Evolutionary conservation across 495 filamentous ascomycete genomes (phyloP).

Genomic region (Opeltia flavorubescens): DNA sequence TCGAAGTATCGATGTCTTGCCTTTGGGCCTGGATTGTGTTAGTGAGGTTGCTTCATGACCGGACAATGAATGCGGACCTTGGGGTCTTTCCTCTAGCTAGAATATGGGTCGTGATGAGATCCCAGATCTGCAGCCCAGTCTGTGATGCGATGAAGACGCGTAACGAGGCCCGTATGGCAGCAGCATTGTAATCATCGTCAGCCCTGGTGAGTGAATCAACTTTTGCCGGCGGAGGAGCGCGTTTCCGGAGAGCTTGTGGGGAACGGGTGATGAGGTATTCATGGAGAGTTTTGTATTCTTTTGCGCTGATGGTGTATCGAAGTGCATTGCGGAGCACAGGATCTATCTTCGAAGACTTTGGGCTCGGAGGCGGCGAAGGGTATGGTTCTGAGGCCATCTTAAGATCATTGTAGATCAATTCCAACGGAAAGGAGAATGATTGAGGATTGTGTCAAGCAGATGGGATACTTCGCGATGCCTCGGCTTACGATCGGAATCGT

Average conservation of each 20-base stretch:
- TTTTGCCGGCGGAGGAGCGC: constrained; percentile 41
- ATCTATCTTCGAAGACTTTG: constrained; percentile 6
- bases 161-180: constrained; percentile 60
- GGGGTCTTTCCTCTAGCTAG: constrained; percentile 23
- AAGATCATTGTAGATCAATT: not conserved
- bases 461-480: not conserved
- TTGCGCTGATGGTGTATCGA: constrained; percentile 67
- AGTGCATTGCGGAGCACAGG: constrained; percentile 51
- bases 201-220: constrained; percentile 37
- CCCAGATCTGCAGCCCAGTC: constrained; percentile 55
- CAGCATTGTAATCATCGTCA: constrained; percentile 60
- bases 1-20: constrained; percentile 42
- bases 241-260: constrained; percentile 36
- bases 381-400: constrained; percentile 6
- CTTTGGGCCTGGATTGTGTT: constrained; percentile 20
- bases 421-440: too few relatives aligned
- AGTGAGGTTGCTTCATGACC: not conserved
- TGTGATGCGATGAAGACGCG: constrained; percentile 63
- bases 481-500: too few relatives aligned
- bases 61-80: constrained; percentile 25
- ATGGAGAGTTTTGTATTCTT: constrained; percentile 74
- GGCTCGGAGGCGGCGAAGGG: constrained; percentile 10
- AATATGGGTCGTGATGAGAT: constrained; percentile 30
- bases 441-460: too few relatives aligned
- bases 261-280: constrained; percentile 60